A percentile compares a stretch with the other conserved stretches of the same genome.
phyloP scores from a whole-genome alignment of 176 grass and related monocot species.

The Dendrocalamus sinicus region DNA sequence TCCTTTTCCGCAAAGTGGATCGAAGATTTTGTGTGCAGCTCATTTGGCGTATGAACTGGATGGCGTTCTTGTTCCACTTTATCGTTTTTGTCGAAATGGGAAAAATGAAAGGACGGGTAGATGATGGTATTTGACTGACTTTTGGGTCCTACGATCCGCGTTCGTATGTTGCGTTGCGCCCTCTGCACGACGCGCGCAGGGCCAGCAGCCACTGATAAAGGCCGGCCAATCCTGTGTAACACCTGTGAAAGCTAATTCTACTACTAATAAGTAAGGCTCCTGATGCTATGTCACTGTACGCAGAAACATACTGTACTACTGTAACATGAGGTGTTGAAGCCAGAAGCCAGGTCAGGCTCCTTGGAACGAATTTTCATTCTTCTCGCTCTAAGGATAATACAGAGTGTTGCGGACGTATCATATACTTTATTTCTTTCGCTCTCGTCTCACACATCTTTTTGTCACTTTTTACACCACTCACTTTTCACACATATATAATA shows the following conservation, averaged over 20 bases:
- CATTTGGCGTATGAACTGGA: constrained; percentile 3
- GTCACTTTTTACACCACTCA: too few species aligned
- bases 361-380: too few species aligned
- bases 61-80: not conserved
- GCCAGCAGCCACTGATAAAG: not conserved
- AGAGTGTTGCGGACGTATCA: too few species aligned
- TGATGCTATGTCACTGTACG: not conserved
- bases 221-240: not conserved
- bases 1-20: too few species aligned
- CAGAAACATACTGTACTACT: not conserved
- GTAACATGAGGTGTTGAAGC: too few species aligned
- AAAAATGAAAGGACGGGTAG: not conserved
- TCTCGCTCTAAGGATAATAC: too few species aligned
- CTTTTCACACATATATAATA: too few species aligned
- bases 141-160: not conserved
- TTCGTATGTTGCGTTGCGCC: not conserved
- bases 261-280: not conserved
- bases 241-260: not conserved
- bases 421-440: too few species aligned
- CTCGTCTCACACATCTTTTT: too few species aligned
- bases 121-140: constrained; percentile 1
- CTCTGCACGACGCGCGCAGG: not conserved
- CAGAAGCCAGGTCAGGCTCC: too few species aligned
- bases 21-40: not conserved
- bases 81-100: not conserved